These are phyloP conservation scores for Pholiota adiposa DNA, from an alignment of 1,284 basidiomycete genomes.

Conservation along the genomic window DNA sequence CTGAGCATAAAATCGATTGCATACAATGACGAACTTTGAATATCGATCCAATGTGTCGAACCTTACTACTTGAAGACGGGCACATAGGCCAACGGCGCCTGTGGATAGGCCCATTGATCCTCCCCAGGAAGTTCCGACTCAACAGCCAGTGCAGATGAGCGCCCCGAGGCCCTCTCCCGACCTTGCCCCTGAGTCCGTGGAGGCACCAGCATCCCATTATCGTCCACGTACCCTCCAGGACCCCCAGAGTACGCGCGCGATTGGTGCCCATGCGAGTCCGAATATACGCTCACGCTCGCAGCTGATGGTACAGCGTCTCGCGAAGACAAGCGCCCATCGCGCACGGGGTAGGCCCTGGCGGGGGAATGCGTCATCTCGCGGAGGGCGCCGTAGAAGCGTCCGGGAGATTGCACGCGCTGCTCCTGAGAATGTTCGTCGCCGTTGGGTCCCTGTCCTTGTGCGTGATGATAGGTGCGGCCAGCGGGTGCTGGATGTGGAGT, in stretches of 20 bases:
- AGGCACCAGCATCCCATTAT: neutral
- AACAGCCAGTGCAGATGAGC: neutral
- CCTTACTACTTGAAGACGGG: constrained; percentile 4
- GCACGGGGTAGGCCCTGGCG: constrained; percentile 6
- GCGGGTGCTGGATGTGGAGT: neutral
- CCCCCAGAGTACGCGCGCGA: neutral
- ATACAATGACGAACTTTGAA: too few species aligned
- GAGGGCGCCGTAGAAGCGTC: constrained; percentile 4
- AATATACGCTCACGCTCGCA: neutral
- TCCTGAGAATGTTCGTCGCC: neutral
- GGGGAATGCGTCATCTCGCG: constrained; percentile 6
- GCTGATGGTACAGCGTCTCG: neutral
- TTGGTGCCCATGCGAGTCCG: neutral
- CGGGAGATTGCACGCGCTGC: neutral
- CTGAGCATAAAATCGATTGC: too few species aligned
- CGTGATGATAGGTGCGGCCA: too few species aligned
- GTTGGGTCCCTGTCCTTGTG: neutral
- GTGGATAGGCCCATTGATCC: neutral
- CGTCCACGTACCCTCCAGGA: neutral
- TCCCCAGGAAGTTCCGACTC: neutral
- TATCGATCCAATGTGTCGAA: too few species aligned
- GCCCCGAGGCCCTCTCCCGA: neutral
- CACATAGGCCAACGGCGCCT: constrained; percentile 6
- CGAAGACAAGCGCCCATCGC: neutral
- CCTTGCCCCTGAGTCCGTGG: neutral